A percentile compares a stretch with the other conserved stretches of the same genome.
These are phyloP conservation scores for Spiraea crenata DNA, from an alignment of 331 rosid species.

Conservation along the genomic window DNA sequence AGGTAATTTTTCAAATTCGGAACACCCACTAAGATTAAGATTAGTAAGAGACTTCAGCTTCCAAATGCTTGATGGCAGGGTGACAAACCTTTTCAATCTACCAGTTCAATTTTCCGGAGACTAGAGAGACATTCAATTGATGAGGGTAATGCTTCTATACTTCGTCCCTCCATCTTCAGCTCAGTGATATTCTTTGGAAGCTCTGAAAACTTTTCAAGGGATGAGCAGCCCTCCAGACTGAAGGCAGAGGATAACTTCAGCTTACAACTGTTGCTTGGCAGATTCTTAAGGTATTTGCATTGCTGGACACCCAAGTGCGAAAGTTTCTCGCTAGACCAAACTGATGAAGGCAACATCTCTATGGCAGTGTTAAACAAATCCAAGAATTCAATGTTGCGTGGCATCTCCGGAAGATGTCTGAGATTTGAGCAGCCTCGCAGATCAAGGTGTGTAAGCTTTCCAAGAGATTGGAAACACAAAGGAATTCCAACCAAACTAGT, in stretches of 20 bases:
- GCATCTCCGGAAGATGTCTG: constrained; percentile 13
- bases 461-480: no score
- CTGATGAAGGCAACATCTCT: background rate
- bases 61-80: no score
- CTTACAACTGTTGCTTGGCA: background rate
- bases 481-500: no score
- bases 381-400: constrained; percentile 7
- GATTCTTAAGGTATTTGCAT: background rate
- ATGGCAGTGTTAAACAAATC: background rate
- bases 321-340: background rate
- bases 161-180: background rate
- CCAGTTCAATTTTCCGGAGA: background rate
- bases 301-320: background rate
- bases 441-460: background rate
- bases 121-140: background rate
- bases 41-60: no score
- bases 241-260: background rate
- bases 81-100: background rate
- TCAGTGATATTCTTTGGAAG: background rate
- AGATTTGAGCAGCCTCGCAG: background rate
- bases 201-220: background rate
- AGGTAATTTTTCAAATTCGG: no score
- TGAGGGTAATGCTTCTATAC: background rate
- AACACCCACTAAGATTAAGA: no score
- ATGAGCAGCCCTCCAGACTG: background rate